These are phyloP conservation scores for Calonectria montana DNA, from an alignment of 2,329 filamentous ascomycete species.

Conservation along the genomic window DNA sequence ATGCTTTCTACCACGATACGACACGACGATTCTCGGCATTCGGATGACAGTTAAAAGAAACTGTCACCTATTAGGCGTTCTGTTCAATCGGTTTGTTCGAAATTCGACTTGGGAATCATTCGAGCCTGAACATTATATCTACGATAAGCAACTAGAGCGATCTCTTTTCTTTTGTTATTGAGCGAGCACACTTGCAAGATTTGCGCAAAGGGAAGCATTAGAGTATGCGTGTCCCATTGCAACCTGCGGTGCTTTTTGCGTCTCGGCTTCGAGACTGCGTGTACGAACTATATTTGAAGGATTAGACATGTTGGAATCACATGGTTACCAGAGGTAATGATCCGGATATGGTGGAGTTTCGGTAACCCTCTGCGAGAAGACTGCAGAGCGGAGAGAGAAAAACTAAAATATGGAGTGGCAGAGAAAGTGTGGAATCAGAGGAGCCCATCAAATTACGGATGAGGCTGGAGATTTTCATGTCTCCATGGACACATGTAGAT, in stretches of 20 bases:
- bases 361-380: conserved; percentile 32
- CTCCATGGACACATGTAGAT: conserved; percentile 40
- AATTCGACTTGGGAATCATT: conserved; percentile 25
- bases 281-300: conserved; percentile 45
- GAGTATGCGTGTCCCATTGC: conserved; percentile 20
- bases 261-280: conserved; percentile 43
- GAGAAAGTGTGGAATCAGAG: conserved; percentile 15
- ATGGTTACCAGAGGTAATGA: conserved; percentile 44
- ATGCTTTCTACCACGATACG: conserved; percentile 39
- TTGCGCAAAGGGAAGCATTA: conserved; percentile 2
- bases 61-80: conserved; percentile 38
- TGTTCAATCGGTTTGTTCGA: conserved; percentile 33
- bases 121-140: conserved; percentile 24
- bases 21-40: conserved; percentile 44
- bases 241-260: conserved; percentile 34
- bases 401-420: conserved; percentile 27
- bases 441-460: conserved; percentile 30
- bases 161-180: conserved; percentile 16
- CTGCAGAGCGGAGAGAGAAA: conserved; percentile 28
- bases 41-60: conserved; percentile 34
- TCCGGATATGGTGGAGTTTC: conserved; percentile 35
- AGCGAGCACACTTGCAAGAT: conserved; percentile 20
- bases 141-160: conserved; percentile 26
- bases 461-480: conserved; percentile 23
- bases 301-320: conserved; percentile 44